phyloP scores from a whole-genome alignment of 768 basidiomycete genomes.

The Hypsizygus marmoreus region DNA sequence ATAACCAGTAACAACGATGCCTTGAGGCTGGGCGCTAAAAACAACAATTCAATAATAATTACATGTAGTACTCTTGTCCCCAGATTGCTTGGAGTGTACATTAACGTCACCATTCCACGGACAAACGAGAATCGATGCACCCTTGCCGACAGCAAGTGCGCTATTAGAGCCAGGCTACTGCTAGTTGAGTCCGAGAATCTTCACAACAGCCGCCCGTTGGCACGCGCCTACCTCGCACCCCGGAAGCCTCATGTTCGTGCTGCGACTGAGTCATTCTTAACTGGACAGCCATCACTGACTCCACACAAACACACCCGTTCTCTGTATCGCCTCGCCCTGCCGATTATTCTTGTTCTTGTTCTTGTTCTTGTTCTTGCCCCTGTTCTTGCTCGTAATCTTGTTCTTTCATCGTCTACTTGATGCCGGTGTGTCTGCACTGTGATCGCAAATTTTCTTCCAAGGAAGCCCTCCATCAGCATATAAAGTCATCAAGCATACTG shows the following conservation, averaged over 20 bases:
- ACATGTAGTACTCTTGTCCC: too few relatives aligned
- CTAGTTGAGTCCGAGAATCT: not conserved
- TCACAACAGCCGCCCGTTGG: not conserved
- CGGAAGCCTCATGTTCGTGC: constrained; percentile 12
- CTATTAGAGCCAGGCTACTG: not conserved
- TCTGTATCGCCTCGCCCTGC: not conserved
- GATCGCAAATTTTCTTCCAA: constrained; percentile 34
- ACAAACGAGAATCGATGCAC: not conserved
- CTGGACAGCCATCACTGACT: constrained; percentile 1
- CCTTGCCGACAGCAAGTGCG: not conserved
- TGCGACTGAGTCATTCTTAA: constrained; percentile 10
- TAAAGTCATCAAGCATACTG: constrained; percentile 33
- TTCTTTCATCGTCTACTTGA: too few relatives aligned
- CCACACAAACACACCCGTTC: constrained; percentile 1
- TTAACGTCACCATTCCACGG: too few relatives aligned
- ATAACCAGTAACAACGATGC: too few relatives aligned
- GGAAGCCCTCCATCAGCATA: constrained; percentile 40
- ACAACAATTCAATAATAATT: too few relatives aligned
- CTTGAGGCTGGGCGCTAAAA: too few relatives aligned
- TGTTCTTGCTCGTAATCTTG: too few relatives aligned
- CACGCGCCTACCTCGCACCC: constrained; percentile 15
- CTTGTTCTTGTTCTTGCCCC: too few relatives aligned
- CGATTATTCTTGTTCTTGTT: not conserved
- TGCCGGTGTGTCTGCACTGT: constrained; percentile 40
- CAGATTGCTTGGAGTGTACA: too few relatives aligned